Evolutionary conservation across 495 filamentous ascomycete species (phyloP).

Genomic region (Cryomyces antarcticus): DNA sequence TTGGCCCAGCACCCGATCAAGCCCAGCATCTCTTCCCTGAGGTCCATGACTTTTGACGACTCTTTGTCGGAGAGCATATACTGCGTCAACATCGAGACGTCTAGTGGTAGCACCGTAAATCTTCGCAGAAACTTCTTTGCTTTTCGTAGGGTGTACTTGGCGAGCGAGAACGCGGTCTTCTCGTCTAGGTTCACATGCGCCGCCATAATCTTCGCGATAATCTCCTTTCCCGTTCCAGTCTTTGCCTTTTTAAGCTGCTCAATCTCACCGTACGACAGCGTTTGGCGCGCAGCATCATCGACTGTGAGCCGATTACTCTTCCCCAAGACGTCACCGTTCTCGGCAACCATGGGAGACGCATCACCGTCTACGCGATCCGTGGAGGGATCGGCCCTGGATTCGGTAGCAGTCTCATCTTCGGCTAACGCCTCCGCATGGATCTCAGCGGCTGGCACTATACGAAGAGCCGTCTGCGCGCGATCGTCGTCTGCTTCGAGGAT

Average conservation of each 20-base stretch:
- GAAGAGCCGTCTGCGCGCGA: conserved; percentile 36
- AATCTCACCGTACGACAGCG: conserved; percentile 67
- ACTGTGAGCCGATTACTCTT: conserved; percentile 60
- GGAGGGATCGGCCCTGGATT: conserved; percentile 23
- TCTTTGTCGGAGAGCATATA: conserved; percentile 64
- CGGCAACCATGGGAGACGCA: conserved; percentile 29
- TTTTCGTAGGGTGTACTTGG: conserved; percentile 89
- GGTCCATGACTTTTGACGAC: conserved; percentile 58
- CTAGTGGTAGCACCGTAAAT: conserved; percentile 68
- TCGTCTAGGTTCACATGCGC: conserved; percentile 75
- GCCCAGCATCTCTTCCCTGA: conserved; percentile 69
- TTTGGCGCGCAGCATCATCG: conserved; percentile 66
- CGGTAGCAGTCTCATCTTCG: conserved; percentile 27
- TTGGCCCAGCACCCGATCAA: conserved; percentile 48
- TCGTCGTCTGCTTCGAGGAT: conserved; percentile 45
- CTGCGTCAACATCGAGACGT: conserved; percentile 49
- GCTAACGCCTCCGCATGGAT: conserved; percentile 60
- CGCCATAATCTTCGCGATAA: conserved; percentile 68
- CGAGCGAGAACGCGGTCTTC: conserved; percentile 81
- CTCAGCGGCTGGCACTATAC: conserved; percentile 63
- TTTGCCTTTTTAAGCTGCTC: conserved; percentile 71
- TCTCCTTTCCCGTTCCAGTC: conserved; percentile 59
- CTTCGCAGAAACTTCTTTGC: conserved; percentile 77
- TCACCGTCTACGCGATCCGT: conserved; percentile 25
- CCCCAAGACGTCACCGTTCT: conserved; percentile 40